Evolutionary conservation across 2,329 filamentous ascomycete genomes (phyloP).

Genomic region (Pseudogymnoascus sp.): DNA sequence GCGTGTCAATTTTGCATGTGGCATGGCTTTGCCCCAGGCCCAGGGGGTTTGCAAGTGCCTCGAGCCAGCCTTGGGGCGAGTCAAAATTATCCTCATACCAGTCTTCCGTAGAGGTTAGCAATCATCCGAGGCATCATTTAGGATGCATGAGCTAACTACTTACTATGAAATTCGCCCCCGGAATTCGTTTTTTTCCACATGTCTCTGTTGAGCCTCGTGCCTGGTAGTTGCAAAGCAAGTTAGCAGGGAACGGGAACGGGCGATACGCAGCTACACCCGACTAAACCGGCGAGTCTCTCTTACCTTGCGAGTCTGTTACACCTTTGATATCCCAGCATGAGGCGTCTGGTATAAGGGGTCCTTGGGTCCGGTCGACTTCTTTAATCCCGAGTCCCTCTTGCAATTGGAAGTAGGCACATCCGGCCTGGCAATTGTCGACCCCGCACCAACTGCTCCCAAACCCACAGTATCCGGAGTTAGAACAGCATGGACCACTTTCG

Average conservation of each 20-base stretch:
- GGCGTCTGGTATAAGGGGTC: background rate
- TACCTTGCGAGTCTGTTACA: background rate
- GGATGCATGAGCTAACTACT: background rate
- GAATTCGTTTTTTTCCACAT: background rate
- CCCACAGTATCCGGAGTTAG: background rate
- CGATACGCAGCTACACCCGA: background rate
- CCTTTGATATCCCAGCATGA: background rate
- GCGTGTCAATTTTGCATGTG: background rate
- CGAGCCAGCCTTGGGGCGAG: background rate
- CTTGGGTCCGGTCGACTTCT: background rate
- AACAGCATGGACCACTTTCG: background rate
- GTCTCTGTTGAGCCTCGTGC: background rate
- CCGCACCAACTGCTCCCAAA: background rate
- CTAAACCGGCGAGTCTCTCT: background rate
- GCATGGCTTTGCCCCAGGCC: background rate
- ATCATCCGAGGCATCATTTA: background rate
- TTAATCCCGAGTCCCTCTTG: background rate
- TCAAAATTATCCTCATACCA: background rate
- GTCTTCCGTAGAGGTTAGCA: background rate
- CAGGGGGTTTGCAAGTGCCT: background rate
- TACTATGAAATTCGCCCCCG: background rate
- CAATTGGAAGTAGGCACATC: background rate
- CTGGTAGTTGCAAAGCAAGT: background rate
- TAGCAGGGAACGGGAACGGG: background rate
- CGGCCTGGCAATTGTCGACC: background rate